phyloP scores from a whole-genome alignment of 202 grass and related monocot genomes.

The Carex arenaria region DNA sequence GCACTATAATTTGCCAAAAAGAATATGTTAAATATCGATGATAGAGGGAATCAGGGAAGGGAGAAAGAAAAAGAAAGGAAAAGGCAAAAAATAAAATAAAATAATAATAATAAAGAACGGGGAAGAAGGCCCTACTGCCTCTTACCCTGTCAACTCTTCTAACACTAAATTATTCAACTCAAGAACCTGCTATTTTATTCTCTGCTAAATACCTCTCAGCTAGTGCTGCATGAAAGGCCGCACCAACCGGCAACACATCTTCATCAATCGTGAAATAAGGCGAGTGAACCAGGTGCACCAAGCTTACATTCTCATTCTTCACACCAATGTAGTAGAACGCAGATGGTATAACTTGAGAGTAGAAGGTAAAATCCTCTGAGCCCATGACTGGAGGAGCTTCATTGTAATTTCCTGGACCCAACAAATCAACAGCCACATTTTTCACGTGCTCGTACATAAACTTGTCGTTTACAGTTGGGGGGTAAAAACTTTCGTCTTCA shows the following conservation, averaged over 20 bases:
- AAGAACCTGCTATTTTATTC: slow-evolving; percentile 19
- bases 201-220: slow-evolving; percentile 71
- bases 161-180: not conserved
- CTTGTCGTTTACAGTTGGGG: slow-evolving; percentile 74
- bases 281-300: slow-evolving; percentile 55
- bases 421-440: slow-evolving; percentile 33
- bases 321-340: slow-evolving; percentile 94
- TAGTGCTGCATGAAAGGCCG: slow-evolving; percentile 77
- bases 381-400: slow-evolving; percentile 79
- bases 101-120: not conserved
- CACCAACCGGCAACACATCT: slow-evolving; percentile 74
- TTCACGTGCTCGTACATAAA: slow-evolving; percentile 63
- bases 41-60: not conserved
- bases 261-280: slow-evolving; percentile 92
- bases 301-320: slow-evolving; percentile 72
- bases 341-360: slow-evolving; percentile 63
- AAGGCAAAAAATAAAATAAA: not conserved
- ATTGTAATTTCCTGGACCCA: slow-evolving; percentile 40
- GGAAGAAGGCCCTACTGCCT: not conserved
- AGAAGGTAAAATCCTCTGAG: slow-evolving; percentile 96
- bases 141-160: not conserved
- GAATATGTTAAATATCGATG: not conserved
- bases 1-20: not conserved
- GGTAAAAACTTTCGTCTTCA: slow-evolving; percentile 91
- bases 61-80: not conserved